phyloP scores from a whole-genome alignment of 129 eudicot species.

The Escallonia herrerae region DNA sequence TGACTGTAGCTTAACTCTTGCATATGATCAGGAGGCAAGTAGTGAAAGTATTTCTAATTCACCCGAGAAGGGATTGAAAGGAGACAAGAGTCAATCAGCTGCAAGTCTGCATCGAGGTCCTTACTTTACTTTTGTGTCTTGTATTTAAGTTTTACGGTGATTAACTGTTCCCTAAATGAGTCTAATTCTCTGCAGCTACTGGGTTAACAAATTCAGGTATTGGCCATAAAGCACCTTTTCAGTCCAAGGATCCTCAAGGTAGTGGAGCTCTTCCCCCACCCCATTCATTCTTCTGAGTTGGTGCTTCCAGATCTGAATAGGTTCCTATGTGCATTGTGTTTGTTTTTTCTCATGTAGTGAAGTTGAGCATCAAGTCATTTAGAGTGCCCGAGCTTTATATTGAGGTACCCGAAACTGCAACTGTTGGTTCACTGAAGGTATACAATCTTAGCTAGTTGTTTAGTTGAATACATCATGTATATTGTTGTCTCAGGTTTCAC shows the following conservation, averaged over 20 bases:
- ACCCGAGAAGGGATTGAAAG: constrained; percentile 34
- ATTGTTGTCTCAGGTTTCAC: too few relatives aligned
- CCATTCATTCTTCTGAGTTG: neutral
- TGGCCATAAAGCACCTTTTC: constrained; percentile 27
- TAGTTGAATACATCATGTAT: neutral
- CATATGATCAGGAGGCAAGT: constrained; percentile 56
- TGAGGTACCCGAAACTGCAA: constrained; percentile 91
- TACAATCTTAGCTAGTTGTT: neutral
- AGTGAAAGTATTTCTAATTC: constrained; percentile 72
- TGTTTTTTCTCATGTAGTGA: constrained; percentile 48
- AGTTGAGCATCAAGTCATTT: constrained; percentile 82
- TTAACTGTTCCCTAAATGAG: neutral
- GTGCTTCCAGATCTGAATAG: neutral
- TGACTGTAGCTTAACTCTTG: constrained; percentile 33
- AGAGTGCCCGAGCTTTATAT: constrained; percentile 86
- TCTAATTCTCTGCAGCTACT: constrained; percentile 29
- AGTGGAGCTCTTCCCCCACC: constrained; percentile 10
- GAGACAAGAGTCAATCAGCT: constrained; percentile 27
- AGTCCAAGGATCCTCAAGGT: constrained; percentile 57
- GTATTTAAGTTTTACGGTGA: constrained; percentile 4
- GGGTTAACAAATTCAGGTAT: constrained; percentile 33
- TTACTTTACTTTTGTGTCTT: neutral
- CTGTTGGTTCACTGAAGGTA: constrained; percentile 94
- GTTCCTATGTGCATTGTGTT: constrained; percentile 25
- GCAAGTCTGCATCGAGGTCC: constrained; percentile 41